Conservation (phyloP, 169 alveolate genomes). For the Cryptosporidium tyzzeri region DNA sequence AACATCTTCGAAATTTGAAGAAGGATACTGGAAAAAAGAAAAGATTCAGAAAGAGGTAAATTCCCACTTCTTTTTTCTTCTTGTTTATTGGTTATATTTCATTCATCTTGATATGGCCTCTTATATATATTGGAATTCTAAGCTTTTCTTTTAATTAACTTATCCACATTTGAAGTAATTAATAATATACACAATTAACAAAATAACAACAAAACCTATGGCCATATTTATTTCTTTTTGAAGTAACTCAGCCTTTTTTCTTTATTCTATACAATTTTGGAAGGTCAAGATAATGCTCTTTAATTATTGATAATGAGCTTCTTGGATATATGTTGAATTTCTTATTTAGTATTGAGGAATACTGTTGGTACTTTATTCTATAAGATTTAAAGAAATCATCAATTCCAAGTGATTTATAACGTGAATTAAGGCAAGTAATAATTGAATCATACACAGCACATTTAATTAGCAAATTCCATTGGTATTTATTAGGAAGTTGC, state of each 20-base stretch:
- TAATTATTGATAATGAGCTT: slow-evolving; percentile 3
- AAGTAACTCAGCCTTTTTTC: slow-evolving; percentile 4
- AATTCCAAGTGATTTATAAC: slow-evolving; percentile 41
- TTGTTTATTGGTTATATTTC: not conserved
- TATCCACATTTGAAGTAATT: not conserved
- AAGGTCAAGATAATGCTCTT: not conserved
- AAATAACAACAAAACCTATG: not conserved
- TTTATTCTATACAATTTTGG: slow-evolving; percentile 61
- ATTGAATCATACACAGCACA: slow-evolving; percentile 65
- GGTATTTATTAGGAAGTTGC: slow-evolving; percentile 7
- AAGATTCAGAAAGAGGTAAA: slow-evolving; percentile 54
- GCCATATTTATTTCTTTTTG: slow-evolving; percentile 21
- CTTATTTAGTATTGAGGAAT: slow-evolving; percentile 20
- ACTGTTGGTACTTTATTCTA: not conserved
- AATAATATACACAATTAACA: too few species aligned
- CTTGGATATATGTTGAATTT: slow-evolving; percentile 6
- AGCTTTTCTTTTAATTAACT: not conserved
- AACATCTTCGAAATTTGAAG: slow-evolving; percentile 49
- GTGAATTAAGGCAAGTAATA: slow-evolving; percentile 27
- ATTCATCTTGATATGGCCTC: too few species aligned
- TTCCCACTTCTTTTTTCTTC: not conserved
- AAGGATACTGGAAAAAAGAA: slow-evolving; percentile 68
- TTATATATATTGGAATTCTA: not conserved
- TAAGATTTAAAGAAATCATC: not conserved
- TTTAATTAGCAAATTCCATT: slow-evolving; percentile 19